A percentile compares a stretch with the other conserved stretches of the same genome.
Evolutionary conservation across 192 early-diverging fungal genomes (phyloP).

Genomic region (Umbelopsis sp.): DNA sequence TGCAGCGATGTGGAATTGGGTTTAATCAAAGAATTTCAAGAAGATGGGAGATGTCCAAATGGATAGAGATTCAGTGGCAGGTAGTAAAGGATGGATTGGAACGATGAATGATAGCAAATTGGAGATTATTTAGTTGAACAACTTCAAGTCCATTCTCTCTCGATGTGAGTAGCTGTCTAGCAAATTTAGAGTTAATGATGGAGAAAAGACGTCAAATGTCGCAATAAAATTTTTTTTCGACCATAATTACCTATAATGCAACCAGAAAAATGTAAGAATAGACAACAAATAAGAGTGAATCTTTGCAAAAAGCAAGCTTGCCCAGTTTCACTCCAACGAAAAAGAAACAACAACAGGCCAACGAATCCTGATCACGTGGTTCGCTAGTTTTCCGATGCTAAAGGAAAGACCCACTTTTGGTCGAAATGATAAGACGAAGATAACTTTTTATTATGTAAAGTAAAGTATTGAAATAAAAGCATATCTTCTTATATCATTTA

Average conservation of each 20-base stretch:
- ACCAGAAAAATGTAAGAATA: background rate
- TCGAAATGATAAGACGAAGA: too few species aligned
- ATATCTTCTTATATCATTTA: too few species aligned
- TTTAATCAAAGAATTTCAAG: background rate
- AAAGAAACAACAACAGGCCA: slow-evolving; percentile 3
- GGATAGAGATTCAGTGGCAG: background rate
- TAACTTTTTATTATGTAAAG: too few species aligned
- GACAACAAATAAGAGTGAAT: background rate
- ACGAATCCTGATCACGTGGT: background rate
- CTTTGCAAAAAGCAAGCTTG: background rate
- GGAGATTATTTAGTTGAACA: background rate
- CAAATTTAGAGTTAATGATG: background rate
- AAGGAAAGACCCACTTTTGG: too few species aligned
- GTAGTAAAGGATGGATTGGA: background rate
- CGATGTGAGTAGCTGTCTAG: background rate
- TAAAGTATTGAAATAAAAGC: too few species aligned
- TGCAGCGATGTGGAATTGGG: too few species aligned
- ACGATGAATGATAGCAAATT: background rate
- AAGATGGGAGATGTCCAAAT: background rate
- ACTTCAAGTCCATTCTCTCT: background rate
- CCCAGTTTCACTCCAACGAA: background rate
- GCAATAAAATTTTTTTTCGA: background rate
- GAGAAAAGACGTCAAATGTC: too few species aligned
- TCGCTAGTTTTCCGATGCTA: too few species aligned
- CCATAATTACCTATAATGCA: background rate